phyloP scores from a whole-genome alignment of 1,139 yeast genomes.

The Candida sp. region DNA sequence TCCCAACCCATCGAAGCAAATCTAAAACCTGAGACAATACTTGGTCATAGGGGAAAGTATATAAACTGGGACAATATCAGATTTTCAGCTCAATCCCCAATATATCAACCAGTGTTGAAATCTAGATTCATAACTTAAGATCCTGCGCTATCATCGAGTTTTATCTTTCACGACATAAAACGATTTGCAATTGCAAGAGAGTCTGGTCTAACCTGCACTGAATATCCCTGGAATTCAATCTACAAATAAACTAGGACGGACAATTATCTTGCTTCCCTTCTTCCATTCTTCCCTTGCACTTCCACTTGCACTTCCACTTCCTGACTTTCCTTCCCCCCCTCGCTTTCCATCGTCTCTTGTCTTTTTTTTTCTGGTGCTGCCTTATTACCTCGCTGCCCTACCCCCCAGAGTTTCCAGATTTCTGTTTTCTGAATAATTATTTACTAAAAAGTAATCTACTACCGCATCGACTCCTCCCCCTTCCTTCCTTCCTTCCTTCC shows the following conservation, averaged over 20 bases:
- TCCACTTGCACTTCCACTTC: neutral
- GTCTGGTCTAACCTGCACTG: neutral
- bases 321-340: neutral
- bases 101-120: neutral
- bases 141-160: neutral
- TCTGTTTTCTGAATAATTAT: neutral
- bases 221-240: too few relatives aligned
- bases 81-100: too few relatives aligned
- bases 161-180: too few relatives aligned
- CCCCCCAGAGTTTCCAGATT: neutral
- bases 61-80: neutral
- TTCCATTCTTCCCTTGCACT: neutral
- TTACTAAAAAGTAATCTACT: neutral
- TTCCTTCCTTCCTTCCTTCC: neutral
- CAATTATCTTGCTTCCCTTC: too few relatives aligned
- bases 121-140: neutral
- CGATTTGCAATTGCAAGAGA: neutral
- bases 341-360: neutral
- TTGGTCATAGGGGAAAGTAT: neutral
- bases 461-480: neutral
- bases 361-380: neutral
- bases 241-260: too few relatives aligned
- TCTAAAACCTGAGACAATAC: neutral
- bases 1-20: neutral
- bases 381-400: neutral